These are phyloP conservation scores for Hygrocybe coccinea DNA, from an alignment of 768 basidiomycete species.

Conservation along the genomic window DNA sequence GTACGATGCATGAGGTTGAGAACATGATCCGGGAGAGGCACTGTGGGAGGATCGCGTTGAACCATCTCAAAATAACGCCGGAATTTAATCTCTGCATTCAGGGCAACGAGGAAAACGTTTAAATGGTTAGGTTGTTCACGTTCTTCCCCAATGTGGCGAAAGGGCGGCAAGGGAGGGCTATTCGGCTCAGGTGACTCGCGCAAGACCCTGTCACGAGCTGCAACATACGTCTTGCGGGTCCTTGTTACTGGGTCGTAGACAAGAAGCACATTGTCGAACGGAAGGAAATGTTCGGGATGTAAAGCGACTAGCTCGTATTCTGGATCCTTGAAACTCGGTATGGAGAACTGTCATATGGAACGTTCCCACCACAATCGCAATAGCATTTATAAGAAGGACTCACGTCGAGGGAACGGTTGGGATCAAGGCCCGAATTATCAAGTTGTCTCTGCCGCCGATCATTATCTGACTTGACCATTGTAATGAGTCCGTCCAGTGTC, in stretches of 20 bases:
- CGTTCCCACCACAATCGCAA: conserved; percentile 3
- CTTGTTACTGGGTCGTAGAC: conserved; percentile 5
- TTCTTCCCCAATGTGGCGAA: conserved; percentile 3
- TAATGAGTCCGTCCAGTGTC: conserved; percentile 5
- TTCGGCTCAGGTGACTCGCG: conserved; percentile 5
- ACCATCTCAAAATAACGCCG: conserved; percentile 19
- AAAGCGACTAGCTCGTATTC: conserved; percentile 7
- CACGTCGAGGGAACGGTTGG: conserved; percentile 5
- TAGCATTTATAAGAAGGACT: conserved; percentile 1
- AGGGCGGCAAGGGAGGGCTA: conserved; percentile 6
- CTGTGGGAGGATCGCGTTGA: conserved; percentile 3
- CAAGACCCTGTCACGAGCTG: not conserved
- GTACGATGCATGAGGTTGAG: conserved; percentile 18
- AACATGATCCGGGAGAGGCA: conserved; percentile 18
- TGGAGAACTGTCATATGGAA: conserved; percentile 3
- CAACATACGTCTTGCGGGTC: conserved; percentile 1
- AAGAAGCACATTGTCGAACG: not conserved
- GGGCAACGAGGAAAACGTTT: conserved; percentile 19
- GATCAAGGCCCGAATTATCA: conserved; percentile 1
- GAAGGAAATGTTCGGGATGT: conserved; percentile 9
- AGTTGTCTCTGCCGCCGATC: conserved; percentile 4
- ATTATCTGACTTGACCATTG: conserved; percentile 9
- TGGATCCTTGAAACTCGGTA: conserved; percentile 3
- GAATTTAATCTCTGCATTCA: conserved; percentile 25
- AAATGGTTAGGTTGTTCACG: conserved; percentile 6